Conservation (phyloP, 352 stramenopile species). For the Phytopythium ostracodes region DNA sequence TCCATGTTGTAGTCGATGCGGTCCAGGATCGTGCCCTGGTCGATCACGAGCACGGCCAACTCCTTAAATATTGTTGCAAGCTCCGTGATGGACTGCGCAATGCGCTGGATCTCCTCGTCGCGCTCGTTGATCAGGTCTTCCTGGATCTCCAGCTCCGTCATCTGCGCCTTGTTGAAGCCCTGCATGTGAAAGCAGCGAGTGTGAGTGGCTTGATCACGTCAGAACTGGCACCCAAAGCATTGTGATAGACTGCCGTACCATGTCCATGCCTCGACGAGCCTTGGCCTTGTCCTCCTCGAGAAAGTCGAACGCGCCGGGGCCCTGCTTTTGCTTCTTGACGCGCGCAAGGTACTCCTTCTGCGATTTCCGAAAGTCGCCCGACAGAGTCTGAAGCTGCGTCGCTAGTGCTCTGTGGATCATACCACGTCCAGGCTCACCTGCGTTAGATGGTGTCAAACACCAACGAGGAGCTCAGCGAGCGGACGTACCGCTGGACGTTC, state of each 20-base stretch:
- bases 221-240: background rate
- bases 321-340: slow-evolving; percentile 97
- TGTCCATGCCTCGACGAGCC: slow-evolving; percentile 47
- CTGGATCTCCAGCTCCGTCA: slow-evolving; percentile 96
- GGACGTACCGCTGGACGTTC: slow-evolving; percentile 69
- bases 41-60: slow-evolving; percentile 99
- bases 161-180: slow-evolving; percentile 93
- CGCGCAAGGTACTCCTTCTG: slow-evolving; percentile 98
- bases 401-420: slow-evolving; percentile 75
- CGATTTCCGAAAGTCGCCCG: slow-evolving; percentile 94
- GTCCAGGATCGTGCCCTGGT: slow-evolving; percentile 99
- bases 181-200: slow-evolving; percentile 28
- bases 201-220: background rate
- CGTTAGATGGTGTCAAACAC: background rate
- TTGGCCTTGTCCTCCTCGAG: slow-evolving; percentile 70
- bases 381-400: slow-evolving; percentile 97
- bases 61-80: slow-evolving; percentile 99
- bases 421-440: no score
- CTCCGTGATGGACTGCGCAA: slow-evolving; percentile 99
- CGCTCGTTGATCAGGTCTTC: slow-evolving; percentile 94
- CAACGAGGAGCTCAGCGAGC: background rate
- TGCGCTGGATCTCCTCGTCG: slow-evolving; percentile 96
- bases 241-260: slow-evolving; percentile 20
- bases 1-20: slow-evolving; percentile 99
- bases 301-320: slow-evolving; percentile 91